Evolutionary conservation across 2,329 filamentous ascomycete genomes (phyloP).

Genomic region (Diaporthe citrichinensis): DNA sequence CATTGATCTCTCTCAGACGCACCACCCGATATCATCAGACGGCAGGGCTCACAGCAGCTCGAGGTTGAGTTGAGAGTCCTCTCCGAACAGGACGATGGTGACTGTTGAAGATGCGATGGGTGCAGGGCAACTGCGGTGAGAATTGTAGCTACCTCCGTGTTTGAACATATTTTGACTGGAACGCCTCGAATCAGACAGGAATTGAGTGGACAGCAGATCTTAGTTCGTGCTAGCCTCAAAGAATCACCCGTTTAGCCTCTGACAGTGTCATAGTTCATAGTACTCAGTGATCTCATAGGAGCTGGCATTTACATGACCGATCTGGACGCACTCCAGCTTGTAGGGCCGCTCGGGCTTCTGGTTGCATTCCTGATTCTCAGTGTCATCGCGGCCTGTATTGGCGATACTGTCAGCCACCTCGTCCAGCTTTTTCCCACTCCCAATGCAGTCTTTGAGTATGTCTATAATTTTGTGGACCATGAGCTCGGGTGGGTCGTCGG

Average conservation of each 20-base stretch:
- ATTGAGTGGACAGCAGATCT: constrained; percentile 39
- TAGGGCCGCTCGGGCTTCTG: constrained; percentile 41
- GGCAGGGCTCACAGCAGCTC: not conserved
- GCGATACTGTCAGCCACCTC: constrained; percentile 43
- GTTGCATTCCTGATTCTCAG: constrained; percentile 40
- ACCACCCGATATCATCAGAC: not conserved
- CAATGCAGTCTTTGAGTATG: constrained; percentile 44
- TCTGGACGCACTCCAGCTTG: constrained; percentile 38
- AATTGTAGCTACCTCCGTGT: no score
- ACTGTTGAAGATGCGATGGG: not conserved
- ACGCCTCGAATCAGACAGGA: constrained; percentile 22
- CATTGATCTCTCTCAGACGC: not conserved
- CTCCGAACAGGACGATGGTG: not conserved
- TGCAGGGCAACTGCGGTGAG: constrained; percentile 21
- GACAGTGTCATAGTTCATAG: constrained; percentile 37
- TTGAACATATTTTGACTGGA: not conserved
- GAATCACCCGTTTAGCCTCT: not conserved
- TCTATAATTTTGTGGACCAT: constrained; percentile 43
- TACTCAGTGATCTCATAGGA: constrained; percentile 41
- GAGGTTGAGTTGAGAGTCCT: no score
- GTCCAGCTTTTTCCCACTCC: constrained; percentile 43
- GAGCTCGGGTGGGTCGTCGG: constrained; percentile 43
- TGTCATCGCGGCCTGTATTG: constrained; percentile 40
- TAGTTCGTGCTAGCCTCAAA: constrained; percentile 19
- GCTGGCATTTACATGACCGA: constrained; percentile 42